A percentile compares a stretch with the other conserved stretches of the same genome.
phyloP scores from a whole-genome alignment of 345 rosid species.

The Citrus cavaleriei region DNA sequence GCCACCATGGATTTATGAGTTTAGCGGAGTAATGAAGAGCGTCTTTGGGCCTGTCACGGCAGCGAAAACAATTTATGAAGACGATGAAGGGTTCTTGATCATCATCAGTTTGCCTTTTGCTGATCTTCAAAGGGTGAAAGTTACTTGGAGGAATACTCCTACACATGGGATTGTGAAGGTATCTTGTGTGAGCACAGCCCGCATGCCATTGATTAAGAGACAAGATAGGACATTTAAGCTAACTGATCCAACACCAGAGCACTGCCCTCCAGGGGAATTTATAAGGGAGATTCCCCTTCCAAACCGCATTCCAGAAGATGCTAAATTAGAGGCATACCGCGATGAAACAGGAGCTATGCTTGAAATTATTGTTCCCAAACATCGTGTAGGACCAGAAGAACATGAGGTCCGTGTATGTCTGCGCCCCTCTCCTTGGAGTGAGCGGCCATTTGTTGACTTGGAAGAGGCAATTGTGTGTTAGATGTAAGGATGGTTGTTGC shows the following conservation, averaged over 20 bases:
- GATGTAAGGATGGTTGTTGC: conserved; percentile 32
- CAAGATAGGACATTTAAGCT: conserved; percentile 83
- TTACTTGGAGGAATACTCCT: conserved; percentile 77
- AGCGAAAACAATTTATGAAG: conserved; percentile 79
- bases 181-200: conserved; percentile 69
- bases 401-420: conserved; percentile 88
- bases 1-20: conserved; percentile 52
- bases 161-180: conserved; percentile 78
- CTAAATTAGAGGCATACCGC: conserved; percentile 71
- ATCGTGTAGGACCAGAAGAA: conserved; percentile 78
- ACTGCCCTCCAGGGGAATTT: conserved; percentile 91
- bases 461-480: conserved; percentile 28
- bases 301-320: conserved; percentile 82
- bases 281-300: conserved; percentile 72
- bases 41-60: conserved; percentile 79
- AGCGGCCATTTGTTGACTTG: conserved; percentile 32
- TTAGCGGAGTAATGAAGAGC: conserved; percentile 72
- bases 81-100: conserved; percentile 66
- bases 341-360: conserved; percentile 72
- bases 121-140: conserved; percentile 80
- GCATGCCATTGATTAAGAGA: conserved; percentile 74
- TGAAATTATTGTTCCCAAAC: conserved; percentile 80
- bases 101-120: conserved; percentile 74
- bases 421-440: conserved; percentile 55
- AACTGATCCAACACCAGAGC: conserved; percentile 88